These are phyloP conservation scores for Plasmodium billcollinsi DNA, from an alignment of 169 alveolate genomes.

Conservation along the genomic window DNA sequence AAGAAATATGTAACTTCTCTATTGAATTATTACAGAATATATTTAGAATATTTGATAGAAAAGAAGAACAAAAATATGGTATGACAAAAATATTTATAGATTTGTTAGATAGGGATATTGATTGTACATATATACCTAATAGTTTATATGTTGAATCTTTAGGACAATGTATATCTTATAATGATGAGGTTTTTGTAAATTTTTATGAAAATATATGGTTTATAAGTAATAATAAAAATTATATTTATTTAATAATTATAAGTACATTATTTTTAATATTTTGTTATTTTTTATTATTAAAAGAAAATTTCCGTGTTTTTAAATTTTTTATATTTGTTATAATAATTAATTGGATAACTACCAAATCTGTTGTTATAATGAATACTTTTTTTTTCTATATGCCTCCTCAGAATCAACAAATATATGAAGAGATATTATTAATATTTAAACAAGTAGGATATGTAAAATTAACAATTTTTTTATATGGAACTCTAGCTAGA, in stretches of 20 bases:
- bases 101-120: slow-evolving; percentile 5
- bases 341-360: slow-evolving; percentile 64
- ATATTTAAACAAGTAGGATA: slow-evolving; percentile 54
- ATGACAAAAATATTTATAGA: slow-evolving; percentile 65
- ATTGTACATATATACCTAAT: slow-evolving; percentile 18
- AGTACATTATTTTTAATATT: slow-evolving; percentile 34
- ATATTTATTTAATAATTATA: slow-evolving; percentile 37
- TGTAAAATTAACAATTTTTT: slow-evolving; percentile 40
- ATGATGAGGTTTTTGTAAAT: slow-evolving; percentile 31
- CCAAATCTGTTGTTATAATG: slow-evolving; percentile 63
- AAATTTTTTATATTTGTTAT: slow-evolving; percentile 69
- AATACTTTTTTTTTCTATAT: slow-evolving; percentile 52
- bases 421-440: slow-evolving; percentile 34
- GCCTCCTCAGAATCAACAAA: slow-evolving; percentile 49
- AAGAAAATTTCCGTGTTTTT: slow-evolving; percentile 54
- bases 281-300: slow-evolving; percentile 41
- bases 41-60: slow-evolving; percentile 12
- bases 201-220: slow-evolving; percentile 73
- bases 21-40: slow-evolving; percentile 58
- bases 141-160: slow-evolving; percentile 29
- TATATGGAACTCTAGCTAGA: slow-evolving; percentile 70
- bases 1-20: slow-evolving; percentile 63
- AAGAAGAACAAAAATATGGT: slow-evolving; percentile 24
- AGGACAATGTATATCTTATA: slow-evolving; percentile 28
- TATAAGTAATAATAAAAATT: slow-evolving; percentile 53